Conservation (phyloP, 805 yeast species). For the Zygoascus flipseniorum region DNA sequence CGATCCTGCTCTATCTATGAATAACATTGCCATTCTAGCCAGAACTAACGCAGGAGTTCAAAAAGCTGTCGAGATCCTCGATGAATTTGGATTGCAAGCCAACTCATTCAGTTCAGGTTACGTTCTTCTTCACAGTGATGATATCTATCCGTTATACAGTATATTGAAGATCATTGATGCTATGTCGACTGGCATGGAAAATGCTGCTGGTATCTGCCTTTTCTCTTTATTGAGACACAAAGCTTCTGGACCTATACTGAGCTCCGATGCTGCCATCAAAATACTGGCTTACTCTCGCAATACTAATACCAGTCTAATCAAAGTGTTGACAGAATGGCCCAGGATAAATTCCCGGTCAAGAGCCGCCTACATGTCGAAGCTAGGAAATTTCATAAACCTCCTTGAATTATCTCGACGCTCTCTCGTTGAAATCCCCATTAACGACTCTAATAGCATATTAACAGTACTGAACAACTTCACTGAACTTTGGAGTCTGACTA, state of each 20-base stretch:
- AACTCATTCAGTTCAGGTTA: neutral
- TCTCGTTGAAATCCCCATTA: neutral
- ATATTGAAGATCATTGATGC: slow-evolving; percentile 11
- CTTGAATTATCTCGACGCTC: neutral
- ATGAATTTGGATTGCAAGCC: slow-evolving; percentile 1
- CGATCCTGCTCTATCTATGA: slow-evolving; percentile 41
- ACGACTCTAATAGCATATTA: neutral
- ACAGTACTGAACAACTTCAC: neutral
- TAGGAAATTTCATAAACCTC: neutral
- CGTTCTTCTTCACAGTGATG: slow-evolving; percentile 3
- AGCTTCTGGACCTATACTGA: neutral
- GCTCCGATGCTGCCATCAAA: neutral
- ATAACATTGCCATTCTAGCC: slow-evolving; percentile 54
- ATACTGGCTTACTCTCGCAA: neutral
- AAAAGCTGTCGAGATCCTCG: neutral
- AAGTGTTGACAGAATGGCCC: neutral
- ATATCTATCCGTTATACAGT: slow-evolving; percentile 7
- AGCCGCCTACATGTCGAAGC: neutral
- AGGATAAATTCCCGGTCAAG: neutral
- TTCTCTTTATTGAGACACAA: slow-evolving; percentile 8
- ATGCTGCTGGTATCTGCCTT: slow-evolving; percentile 6
- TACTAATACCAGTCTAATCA: neutral
- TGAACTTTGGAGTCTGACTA: neutral
- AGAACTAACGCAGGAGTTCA: slow-evolving; percentile 38
- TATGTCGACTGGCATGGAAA: neutral